Conservation (phyloP, 73 alveolate genomes). For the Paramecium tetraurelia region DNA sequence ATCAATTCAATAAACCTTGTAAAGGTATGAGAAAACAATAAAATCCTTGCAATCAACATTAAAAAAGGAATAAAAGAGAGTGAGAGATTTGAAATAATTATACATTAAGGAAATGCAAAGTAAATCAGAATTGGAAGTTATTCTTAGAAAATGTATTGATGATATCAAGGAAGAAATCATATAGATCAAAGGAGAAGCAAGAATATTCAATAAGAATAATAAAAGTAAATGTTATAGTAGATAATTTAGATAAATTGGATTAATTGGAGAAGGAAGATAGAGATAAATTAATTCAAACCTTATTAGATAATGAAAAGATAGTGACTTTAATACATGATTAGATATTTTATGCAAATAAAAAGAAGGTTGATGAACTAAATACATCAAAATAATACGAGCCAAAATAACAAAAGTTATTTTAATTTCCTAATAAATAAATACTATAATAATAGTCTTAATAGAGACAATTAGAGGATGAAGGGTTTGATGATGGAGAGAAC, state of each 20-base stretch:
- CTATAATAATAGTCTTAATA: neutral
- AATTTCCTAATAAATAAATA: neutral
- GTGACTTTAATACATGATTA: constrained; percentile 56
- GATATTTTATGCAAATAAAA: constrained; percentile 54
- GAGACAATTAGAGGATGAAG: neutral
- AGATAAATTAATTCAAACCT: constrained; percentile 44
- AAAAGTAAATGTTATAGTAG: neutral
- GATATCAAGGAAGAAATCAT: constrained; percentile 77
- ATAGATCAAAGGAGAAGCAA: constrained; percentile 44
- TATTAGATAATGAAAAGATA: constrained; percentile 56
- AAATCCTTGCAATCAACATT: constrained; percentile 25
- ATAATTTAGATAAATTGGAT: neutral
- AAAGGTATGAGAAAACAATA: constrained; percentile 54
- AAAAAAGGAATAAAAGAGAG: constrained; percentile 68
- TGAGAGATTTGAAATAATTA: constrained; percentile 61
- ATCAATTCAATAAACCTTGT: neutral
- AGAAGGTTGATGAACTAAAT: neutral
- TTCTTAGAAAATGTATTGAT: constrained; percentile 73
- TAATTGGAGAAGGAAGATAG: constrained; percentile 46
- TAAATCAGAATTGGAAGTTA: constrained; percentile 71
- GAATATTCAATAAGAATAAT: neutral
- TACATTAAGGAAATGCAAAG: constrained; percentile 76
- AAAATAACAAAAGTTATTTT: neutral
- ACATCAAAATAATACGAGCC: neutral
- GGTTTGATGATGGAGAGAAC: neutral